phyloP scores from a whole-genome alignment of 1,284 basidiomycete genomes.

The Cutaneotrichosporon spelunceum region DNA sequence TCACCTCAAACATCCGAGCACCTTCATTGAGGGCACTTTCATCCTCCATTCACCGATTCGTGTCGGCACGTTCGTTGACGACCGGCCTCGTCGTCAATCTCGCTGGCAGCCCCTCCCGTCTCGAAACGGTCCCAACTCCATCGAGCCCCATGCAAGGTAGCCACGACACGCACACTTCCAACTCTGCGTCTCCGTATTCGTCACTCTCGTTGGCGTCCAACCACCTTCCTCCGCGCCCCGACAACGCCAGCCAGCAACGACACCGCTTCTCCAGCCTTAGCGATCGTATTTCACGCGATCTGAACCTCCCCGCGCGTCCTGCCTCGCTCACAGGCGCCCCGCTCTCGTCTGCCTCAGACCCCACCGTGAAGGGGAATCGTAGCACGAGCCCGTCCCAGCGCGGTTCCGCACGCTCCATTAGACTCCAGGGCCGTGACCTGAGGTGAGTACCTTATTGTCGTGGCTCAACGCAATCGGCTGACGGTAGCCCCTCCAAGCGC shows the following conservation, averaged over 20 bases:
- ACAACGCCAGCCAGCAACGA: not conserved
- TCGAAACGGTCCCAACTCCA: not conserved
- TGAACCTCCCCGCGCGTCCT: not conserved
- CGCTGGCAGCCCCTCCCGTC: not conserved
- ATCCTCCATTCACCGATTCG: not conserved
- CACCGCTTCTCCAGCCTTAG: not conserved
- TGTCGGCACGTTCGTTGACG: not conserved
- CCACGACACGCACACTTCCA: not conserved
- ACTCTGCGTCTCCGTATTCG: not conserved
- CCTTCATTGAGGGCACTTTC: not conserved
- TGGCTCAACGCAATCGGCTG: not conserved
- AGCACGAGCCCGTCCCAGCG: constrained; percentile 2
- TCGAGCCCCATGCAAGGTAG: constrained; percentile 6
- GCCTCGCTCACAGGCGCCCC: not conserved
- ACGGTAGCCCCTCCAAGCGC: constrained; percentile 3
- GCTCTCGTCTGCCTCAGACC: not conserved
- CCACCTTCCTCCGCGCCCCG: not conserved
- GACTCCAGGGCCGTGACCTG: not conserved
- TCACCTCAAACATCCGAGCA: not conserved
- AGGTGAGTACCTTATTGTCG: not conserved
- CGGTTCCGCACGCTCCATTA: constrained; percentile 1
- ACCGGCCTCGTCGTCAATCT: not conserved
- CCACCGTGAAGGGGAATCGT: not conserved
- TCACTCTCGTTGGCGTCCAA: not conserved
- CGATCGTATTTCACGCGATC: constrained; percentile 5